These are phyloP conservation scores for Phytopythium sindhum DNA, from an alignment of 352 stramenopile species.

Conservation along the genomic window DNA sequence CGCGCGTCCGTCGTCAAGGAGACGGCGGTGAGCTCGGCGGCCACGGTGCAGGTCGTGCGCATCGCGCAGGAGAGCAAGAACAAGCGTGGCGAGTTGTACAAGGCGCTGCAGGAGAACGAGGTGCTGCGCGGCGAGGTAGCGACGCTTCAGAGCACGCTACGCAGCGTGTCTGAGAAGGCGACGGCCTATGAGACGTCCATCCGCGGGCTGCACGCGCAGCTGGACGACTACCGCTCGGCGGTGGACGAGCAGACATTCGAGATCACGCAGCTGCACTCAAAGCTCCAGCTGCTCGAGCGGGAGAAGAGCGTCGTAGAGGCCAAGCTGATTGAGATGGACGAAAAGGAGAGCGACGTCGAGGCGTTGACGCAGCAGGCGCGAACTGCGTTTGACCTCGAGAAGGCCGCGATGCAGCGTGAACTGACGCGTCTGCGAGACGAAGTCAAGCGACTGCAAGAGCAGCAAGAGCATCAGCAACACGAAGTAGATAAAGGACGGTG, in stretches of 20 bases:
- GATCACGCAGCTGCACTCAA: constrained; percentile 54
- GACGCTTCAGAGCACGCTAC: constrained; percentile 29
- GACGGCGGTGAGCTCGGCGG: constrained; percentile 26
- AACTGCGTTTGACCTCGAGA: constrained; percentile 56
- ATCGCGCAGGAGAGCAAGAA: constrained; percentile 39
- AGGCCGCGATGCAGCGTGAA: constrained; percentile 37
- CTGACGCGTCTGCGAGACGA: constrained; percentile 37
- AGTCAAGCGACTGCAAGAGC: constrained; percentile 30
- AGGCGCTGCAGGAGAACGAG: constrained; percentile 66
- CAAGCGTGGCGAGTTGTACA: constrained; percentile 59
- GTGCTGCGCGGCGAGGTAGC: constrained; percentile 38
- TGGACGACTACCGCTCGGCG: constrained; percentile 44
- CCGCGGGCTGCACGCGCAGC: constrained; percentile 44
- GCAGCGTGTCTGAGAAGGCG: constrained; percentile 32
- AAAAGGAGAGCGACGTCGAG: constrained; percentile 58
- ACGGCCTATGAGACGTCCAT: constrained; percentile 44
- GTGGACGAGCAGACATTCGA: constrained; percentile 69
- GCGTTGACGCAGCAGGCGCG: constrained; percentile 38
- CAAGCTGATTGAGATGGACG: constrained; percentile 76
- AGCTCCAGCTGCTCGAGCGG: constrained; percentile 44
- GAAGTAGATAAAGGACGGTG: constrained; percentile 2
- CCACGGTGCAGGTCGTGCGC: constrained; percentile 25
- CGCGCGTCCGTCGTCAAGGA: constrained; percentile 31
- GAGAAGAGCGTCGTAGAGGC: constrained; percentile 54
- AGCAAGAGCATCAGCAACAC: constrained; percentile 33